Base-by-base conservation (phyloP, 163 green algal genomes). In the Scenedesmus sp. region DNA sequence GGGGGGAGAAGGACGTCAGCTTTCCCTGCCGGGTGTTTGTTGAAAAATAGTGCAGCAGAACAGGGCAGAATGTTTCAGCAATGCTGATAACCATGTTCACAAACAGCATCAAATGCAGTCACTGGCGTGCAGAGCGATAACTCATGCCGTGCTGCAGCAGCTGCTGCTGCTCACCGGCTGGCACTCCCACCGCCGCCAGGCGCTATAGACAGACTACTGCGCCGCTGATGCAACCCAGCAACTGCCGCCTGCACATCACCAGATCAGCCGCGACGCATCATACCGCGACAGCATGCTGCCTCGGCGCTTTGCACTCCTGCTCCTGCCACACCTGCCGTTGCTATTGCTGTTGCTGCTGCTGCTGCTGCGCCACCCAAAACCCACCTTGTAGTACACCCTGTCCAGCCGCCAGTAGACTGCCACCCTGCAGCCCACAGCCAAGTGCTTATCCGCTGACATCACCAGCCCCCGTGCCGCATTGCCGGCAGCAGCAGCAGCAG, bases 311-410 rank as follows among this genome's bases (percentile, higher is more conserved):
- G 10, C 13, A 20, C 10, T 18, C 10, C 9, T 73, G 64, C 64
- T 73, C 18, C 64, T 20, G 20, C 10, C 13, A 20, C 64, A 23
- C 10, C 64, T 73, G 64, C 64, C 20, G 64, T 13, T 73, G 64
- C 64, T 13, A 73, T 4, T 73, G 52, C 52, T 86, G 46, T 46
- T 66, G 10, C 79, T 18, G 26, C 9, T 59, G 26, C 77, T 57
- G 15, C 15, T 59, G 12, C 10, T 62, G 77, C 77, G 7, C 46
- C n/a, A 18, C 13, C 7, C 70, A 70, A 52, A 6, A 13, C 89
- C 86, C 67, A 92, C 89, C 82, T 57, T 82, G 82, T 92, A 92
- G 18, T 62, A 89, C 54, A 74, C n/a, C 79, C 74, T 82, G 82
- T 92, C 83, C 56, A 86, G n/a, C 20, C 59, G 23, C 90, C 90